Evolutionary conservation across 2,329 filamentous ascomycete species (phyloP), one percentile per base, ranked within the genome.

Genomic region (Venturia aucupariae): DNA sequence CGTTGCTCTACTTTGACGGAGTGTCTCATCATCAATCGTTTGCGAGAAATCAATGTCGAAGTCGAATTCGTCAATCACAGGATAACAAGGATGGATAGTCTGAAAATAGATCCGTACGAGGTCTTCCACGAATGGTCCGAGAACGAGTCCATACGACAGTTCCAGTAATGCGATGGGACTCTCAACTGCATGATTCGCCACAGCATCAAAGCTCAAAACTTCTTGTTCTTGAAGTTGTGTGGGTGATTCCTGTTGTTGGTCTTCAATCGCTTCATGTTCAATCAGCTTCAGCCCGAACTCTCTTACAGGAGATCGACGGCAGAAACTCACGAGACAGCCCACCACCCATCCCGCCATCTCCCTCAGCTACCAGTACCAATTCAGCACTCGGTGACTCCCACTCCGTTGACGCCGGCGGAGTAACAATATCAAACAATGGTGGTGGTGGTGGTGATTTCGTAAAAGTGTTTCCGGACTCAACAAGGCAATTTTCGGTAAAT

Each of bases 41-140:
- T 46, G 17, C n/a, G 22, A 30, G 41, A 64, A 64, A 15, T 30
- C 0, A 3, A 41, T 39, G 27, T 64, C 63, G 4, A 64, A 64
- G 27, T 64, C 63, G 19, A 60, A 64, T 22, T 64, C 63, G 17
- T 64, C 63, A 3, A 64, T 38, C 10, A 64, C 63, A 5, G 63
- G 63, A 13, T 61, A 64, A 41, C 51, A 48, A 19, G 63, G 54
- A 51, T 64, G 63, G 3, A 64, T 48, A 30, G 61, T 64, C 22
- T 48, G 63, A 39, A 64, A 64, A 24, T 42, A 64, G 2, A 48
- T 35, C 41, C 38, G n/a, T 22, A 46, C 2, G 7, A 64, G 55
- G 7, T 64, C 44, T 44, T 64, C 44, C 35, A 64, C 11, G 22
- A 64, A 61, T 61, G 63, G 55, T 38, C 63, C 63, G 17, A 64